These are phyloP conservation scores for Cylindrotheca fusiformis DNA, from an alignment of 108 stramenopile genomes.

Conservation along the genomic window DNA sequence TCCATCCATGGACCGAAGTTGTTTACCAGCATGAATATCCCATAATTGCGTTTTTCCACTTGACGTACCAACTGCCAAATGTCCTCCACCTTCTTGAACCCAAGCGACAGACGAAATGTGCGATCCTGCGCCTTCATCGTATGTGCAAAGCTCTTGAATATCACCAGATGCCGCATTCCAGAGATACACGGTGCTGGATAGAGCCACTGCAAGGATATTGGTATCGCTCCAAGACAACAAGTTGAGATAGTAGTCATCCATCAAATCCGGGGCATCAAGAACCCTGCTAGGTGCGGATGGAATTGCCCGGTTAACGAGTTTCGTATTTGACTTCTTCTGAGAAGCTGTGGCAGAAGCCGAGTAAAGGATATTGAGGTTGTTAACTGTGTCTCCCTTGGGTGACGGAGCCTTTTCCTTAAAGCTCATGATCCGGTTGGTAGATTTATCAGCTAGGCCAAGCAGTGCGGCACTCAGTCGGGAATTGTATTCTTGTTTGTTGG, in stretches of 20 bases:
- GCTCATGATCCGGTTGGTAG: constrained; percentile 80
- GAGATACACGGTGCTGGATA: constrained; percentile 96
- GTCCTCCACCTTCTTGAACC: constrained; percentile 87
- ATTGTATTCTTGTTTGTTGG: constrained; percentile 75
- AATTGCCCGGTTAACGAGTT: constrained; percentile 85
- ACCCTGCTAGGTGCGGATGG: constrained; percentile 94
- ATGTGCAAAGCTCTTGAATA: constrained; percentile 90
- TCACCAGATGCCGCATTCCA: constrained; percentile 97
- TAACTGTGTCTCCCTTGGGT: constrained; percentile 94
- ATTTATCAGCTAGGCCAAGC: constrained; percentile 62
- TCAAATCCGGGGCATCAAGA: constrained; percentile 95
- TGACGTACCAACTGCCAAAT: constrained; percentile 91
- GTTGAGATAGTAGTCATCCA: constrained; percentile 98
- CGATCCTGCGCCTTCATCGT: constrained; percentile 41
- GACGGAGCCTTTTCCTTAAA: constrained; percentile 95
- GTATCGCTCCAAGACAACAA: constrained; percentile 90
- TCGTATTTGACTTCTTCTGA: constrained; percentile 62
- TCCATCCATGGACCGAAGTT: constrained; percentile 95
- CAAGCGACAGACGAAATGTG: constrained; percentile 96
- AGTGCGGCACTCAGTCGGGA: constrained; percentile 55
- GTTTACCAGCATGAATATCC: constrained; percentile 80
- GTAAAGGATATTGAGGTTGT: constrained; percentile 93
- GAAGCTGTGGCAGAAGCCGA: constrained; percentile 67
- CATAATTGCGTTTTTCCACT: constrained; percentile 85
- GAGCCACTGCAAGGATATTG: constrained; percentile 95